Base-by-base conservation (phyloP, 1,284 basidiomycete genomes). In the Apiotrichum brassicae region DNA sequence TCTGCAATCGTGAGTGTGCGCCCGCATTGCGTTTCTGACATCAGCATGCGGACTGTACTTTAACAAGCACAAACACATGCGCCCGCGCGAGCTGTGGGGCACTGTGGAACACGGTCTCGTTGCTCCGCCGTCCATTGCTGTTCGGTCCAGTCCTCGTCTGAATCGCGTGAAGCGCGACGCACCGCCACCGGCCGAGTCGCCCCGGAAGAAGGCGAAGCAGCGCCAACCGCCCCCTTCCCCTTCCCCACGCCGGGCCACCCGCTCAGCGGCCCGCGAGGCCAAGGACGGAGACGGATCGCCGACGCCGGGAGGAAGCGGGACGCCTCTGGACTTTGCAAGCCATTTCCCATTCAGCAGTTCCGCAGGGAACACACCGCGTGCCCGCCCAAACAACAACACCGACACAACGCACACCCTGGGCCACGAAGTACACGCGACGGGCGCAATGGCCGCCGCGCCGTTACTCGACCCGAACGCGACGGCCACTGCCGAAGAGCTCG, bases 41-140 rank as follows among this genome's bases (percentile, higher is more conserved):
- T 11, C 49, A 71, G 66, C 63, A 12, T 72, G 71, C 34, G 71
- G 69, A 1, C 30, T 66, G 7, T 70, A 72, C 56, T 72, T 66
- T 46, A 72, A 72, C 54, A 59, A 68, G 41, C 58, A 69, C 45
- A 69, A 69, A 46, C 55, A 51, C 6, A 70, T 71, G 69, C 62
- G 70, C 16, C 70, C 70, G 13, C 56, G 57, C 18, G 69, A 71
- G 43, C 42, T 70, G 32, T 71, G 69, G 66, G 48, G 6, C 13
- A n/a, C n/a, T n/a, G n/a, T n/a, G n/a, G n/a, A n/a, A n/a, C 25
- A 25, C 13, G 23, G 18, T 18, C 25, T 25, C 5, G 37, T 32
- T 13, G 19, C 44, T 11, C 25, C 33, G 5, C n/a, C 48, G 3
- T 22, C 43, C 1, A n/a, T 32, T 1, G 39, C 47, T 2, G 45